A percentile compares a stretch with the other conserved stretches of the same genome.
These are phyloP conservation scores for Dichomitus squalens DNA, from an alignment of 1,284 basidiomycete genomes.

Conservation along the genomic window DNA sequence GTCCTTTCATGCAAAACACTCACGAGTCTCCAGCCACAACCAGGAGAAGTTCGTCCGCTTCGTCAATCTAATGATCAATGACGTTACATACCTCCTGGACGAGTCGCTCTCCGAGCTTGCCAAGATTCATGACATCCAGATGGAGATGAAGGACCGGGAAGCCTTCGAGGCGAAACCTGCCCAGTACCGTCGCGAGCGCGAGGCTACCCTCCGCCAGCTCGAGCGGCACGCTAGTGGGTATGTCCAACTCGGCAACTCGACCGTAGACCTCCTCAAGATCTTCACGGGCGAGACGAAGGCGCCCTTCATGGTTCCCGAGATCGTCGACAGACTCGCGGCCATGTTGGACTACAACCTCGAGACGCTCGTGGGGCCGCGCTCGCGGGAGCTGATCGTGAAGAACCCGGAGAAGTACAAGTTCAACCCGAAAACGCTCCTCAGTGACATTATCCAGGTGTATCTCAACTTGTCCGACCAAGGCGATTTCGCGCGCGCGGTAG, in stretches of 20 bases:
- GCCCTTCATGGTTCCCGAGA: constrained; percentile 96
- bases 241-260: constrained; percentile 85
- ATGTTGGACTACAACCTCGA: constrained; percentile 97
- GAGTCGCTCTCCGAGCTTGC: constrained; percentile 90
- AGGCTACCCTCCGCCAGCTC: constrained; percentile 75
- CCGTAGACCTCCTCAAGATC: constrained; percentile 86
- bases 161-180: constrained; percentile 68
- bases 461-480: constrained; percentile 84
- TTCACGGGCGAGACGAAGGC: constrained; percentile 92
- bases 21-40: constrained; percentile 51
- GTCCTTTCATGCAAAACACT: background rate
- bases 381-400: constrained; percentile 82
- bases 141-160: constrained; percentile 77
- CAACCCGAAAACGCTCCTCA: constrained; percentile 82
- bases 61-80: constrained; percentile 98
- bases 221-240: constrained; percentile 88
- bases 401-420: constrained; percentile 92
- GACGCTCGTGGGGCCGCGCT: constrained; percentile 86
- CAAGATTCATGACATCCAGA: constrained; percentile 87
- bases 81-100: constrained; percentile 97
- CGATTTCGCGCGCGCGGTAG: constrained; percentile 88
- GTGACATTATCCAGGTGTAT: constrained; percentile 91
- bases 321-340: constrained; percentile 93
- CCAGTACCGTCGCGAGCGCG: constrained; percentile 84
- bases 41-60: constrained; percentile 94